These are phyloP conservation scores for Trichoderma gamsii DNA, from an alignment of 495 filamentous ascomycete species.

Conservation along the genomic window DNA sequence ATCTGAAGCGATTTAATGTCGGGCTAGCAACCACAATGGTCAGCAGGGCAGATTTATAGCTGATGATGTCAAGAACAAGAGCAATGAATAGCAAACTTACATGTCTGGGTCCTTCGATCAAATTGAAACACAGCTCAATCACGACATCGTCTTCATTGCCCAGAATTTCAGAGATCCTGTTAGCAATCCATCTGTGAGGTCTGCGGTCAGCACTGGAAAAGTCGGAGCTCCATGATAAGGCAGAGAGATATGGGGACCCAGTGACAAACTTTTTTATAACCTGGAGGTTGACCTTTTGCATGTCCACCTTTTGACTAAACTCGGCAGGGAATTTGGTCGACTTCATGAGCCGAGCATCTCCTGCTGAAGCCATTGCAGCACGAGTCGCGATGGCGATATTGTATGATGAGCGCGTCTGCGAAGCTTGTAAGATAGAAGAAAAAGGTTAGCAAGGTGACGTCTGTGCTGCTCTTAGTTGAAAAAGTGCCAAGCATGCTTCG, in stretches of 20 bases:
- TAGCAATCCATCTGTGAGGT: constrained; percentile 75
- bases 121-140: constrained; percentile 84
- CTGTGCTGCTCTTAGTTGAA: constrained; percentile 1
- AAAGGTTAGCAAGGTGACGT: not conserved
- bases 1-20: constrained; percentile 94
- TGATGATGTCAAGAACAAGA: too few species aligned
- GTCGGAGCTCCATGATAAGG: not conserved
- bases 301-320: constrained; percentile 93
- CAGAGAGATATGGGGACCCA: not conserved
- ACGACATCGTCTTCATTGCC: constrained; percentile 92
- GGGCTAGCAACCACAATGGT: constrained; percentile 50
- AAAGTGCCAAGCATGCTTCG: not conserved
- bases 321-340: constrained; percentile 90
- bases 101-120: constrained; percentile 72
- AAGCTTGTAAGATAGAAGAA: not conserved
- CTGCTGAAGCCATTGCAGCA: constrained; percentile 59
- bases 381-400: not conserved
- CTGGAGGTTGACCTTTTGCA: constrained; percentile 91
- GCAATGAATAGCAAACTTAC: constrained; percentile 46
- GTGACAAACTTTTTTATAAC: constrained; percentile 86
- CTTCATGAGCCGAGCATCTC: constrained; percentile 81
- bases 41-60: not conserved
- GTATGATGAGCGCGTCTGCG: not conserved
- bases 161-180: constrained; percentile 77
- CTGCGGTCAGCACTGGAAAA: constrained; percentile 21